Evolutionary conservation across 75 land plant genomes (phyloP), one percentile per base, ranked within the genome.

Genomic region (Larix kaempferi): DNA sequence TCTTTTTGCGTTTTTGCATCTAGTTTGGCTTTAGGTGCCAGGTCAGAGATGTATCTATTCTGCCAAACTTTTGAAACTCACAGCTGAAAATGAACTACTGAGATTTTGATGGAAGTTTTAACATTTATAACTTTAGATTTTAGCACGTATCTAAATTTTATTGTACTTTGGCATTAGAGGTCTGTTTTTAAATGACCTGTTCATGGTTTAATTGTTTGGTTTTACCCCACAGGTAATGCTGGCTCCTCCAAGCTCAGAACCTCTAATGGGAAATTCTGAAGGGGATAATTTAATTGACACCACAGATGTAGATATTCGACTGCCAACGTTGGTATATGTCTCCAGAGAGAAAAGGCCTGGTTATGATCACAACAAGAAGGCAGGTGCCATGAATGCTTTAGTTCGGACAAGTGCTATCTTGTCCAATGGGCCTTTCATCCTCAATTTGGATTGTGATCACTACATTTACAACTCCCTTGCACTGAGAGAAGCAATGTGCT

Each of bases 361-460:
- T 5, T 88, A 85, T 57, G 90, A 88, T 44, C 88, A 86, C 82
- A 86, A 86, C 88, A 86, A 86, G 79, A 86, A 86, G 82, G 88
- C 88, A 23, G 88, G 88, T 23, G 88, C 88, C 60, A 86, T 86
- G 88, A 86, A 86, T 52, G 88, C 88, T n/a, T 66, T 86, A 3
- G 86, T 86, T 23, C 76, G 86, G 15, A 74, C 80, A 10, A 74
- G 77, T 7, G 86, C 86, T 6, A 71, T 85, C 74, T 73, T 85
- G 80, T 85, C 86, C 5, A 85, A 85, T 60, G 86, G 86, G 17
- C 84, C 86, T 49, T 85, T 85, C 77, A 81, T 85, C 41, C 83
- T 85, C 57, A 85, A 85, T 52, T 74, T 85, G 21, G 86, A 82
- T 66, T 86, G 88, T 54, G 87, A 86, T 27, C 86, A 86, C 61